Base-by-base conservation (phyloP, 2,329 filamentous ascomycete species). In the Bipolaris gigantea region DNA sequence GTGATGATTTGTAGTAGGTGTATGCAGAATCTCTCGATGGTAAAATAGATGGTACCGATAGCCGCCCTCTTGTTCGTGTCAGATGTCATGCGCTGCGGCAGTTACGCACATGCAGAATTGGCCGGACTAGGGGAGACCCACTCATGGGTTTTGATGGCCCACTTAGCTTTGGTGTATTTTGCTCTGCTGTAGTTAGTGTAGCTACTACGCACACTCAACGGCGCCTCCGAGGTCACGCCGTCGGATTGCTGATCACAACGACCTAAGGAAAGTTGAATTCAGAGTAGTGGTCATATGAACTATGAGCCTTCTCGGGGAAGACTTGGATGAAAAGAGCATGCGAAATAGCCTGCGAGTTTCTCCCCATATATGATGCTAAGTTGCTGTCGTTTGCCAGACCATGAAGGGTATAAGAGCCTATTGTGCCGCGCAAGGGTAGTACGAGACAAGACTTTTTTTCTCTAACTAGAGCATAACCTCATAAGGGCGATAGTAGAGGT, bases 181-280 rank as follows among this genome's bases (percentile, higher is more conserved):
- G 5, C 21, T 39, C 16, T 16, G 25, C 25, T 19, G 5, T 10
- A 32, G 30, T n/a, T n/a, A n/a, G n/a, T n/a, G n/a, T 25, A 16
- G 25, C 38, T 40, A 25, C 21, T 18, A 16, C 18, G 40, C 23
- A 42, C 25, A 32, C 9, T n/a, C 25, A 43, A 43, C 33, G 40
- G 5, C n/a, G n/a, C 10, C 13, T 27, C 25, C 16, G 25, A 43
- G 27, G 40, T 43, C 25, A 43, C 40, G 18, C 16, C 40, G n/a
- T 18, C 16, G 92, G 27, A 73, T 85, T 80, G 2, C 69, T 79
- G 23, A 82, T 81, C 1, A 65, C 71, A 4, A 70, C 76, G 19
- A 83, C 81, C 1, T 85, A n/a, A 21, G 5, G 11, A 16, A 16
- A 5, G 13, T 10, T 40, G 19, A 25, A 15, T 40, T n/a, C 13